Evolutionary conservation across 257 asterid genomes (phyloP), one percentile per base, ranked within the genome.

Genomic region (Cruciata laevipes): DNA sequence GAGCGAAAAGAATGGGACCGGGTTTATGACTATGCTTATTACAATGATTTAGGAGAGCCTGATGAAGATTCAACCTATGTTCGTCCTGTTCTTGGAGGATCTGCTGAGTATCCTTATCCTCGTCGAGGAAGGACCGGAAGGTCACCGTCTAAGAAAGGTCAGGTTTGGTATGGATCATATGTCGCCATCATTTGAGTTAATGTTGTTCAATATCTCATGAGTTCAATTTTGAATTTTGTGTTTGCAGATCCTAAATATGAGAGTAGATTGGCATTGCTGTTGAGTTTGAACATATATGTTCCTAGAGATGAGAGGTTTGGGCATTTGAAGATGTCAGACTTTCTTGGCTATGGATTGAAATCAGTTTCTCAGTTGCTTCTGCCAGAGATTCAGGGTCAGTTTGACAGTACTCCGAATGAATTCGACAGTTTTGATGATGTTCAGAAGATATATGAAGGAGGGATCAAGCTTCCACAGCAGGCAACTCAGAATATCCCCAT

Each of bases 291-390:
- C 63, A 81, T 86, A 63, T 91, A 91, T 58, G 87, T 84, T 21
- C 97, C 97, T 3, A 81, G 96, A 70, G 97, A 91, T 40, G 97
- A 91, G 81, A 76, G 82, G 60, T 88, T 86, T 66, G 89, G 95
- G 40, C 83, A 85, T 62, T 20, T 89, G 77, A 88, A 91, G 83
- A 77, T 88, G 88, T 75, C 95, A 24, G 95, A 91, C 72, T 81
- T 84, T 64, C 84, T 83, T 24, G 92, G 86, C 4, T 83, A 88
- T 71, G 93, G 86, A 18, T 78, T 88, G 16, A 91, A 88, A 77
- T 76, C 91, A 5, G 69, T 88, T 32, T 77, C 80, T 65, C 96
- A 91, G 74, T 75, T 86, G 69, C 77, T 86, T 25, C 75, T 79
- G 24, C 95, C 93, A 0, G 97, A 86, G 80, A 74, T 91, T 23